Percentiles rank a stretch among this genome's conserved stretches.
These are phyloP conservation scores for Parathielavia hyrcaniae DNA, from an alignment of 495 filamentous ascomycete genomes.

Conservation along the genomic window DNA sequence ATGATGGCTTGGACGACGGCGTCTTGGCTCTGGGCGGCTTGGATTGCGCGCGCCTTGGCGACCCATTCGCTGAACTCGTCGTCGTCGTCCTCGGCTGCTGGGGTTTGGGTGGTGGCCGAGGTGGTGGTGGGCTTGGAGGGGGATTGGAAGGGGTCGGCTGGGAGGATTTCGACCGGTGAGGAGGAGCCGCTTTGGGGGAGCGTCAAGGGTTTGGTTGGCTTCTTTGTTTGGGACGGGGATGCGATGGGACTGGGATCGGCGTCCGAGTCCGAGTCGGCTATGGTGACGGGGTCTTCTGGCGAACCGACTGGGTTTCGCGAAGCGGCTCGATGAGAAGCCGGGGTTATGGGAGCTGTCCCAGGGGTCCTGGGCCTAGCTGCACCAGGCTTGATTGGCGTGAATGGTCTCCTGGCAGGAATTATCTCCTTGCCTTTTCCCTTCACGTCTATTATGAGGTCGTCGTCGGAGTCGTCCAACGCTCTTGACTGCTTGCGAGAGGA, in stretches of 20 bases:
- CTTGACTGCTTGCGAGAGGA: not conserved
- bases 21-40: not conserved
- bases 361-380: not conserved
- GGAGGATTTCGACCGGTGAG: slow-evolving; percentile 8
- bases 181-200: not conserved
- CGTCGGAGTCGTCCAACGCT: slow-evolving; percentile 16
- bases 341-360: not conserved
- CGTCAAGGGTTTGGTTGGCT: not conserved
- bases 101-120: not conserved
- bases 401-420: slow-evolving; percentile 6
- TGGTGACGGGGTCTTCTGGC: not conserved
- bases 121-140: not conserved
- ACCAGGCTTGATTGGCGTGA: slow-evolving; percentile 5
- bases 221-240: not conserved
- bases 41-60: slow-evolving; percentile 18
- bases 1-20: slow-evolving; percentile 17
- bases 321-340: not conserved
- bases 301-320: not conserved
- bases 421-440: slow-evolving; percentile 33
- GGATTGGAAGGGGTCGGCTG: not conserved
- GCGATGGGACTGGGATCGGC: not conserved
- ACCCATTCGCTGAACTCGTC: slow-evolving; percentile 61
- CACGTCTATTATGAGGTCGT: slow-evolving; percentile 27
- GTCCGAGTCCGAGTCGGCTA: slow-evolving; percentile 2
- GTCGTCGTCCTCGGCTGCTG: slow-evolving; percentile 16